Evolutionary conservation across 139 green algal species (phyloP).

Genomic region (Prasinococcaceae sp.): DNA sequence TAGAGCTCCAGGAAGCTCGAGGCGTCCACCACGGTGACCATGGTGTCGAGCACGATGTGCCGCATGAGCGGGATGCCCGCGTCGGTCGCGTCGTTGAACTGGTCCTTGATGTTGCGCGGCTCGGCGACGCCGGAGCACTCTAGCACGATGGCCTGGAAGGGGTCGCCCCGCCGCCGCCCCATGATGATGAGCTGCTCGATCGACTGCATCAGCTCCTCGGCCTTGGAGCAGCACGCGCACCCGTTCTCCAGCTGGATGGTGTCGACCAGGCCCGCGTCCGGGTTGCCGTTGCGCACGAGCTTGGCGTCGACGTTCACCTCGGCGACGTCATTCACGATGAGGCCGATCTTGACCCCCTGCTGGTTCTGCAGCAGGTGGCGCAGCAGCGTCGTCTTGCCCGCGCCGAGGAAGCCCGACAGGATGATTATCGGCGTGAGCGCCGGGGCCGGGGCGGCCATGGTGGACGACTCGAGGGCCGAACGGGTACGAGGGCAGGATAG

Average conservation of each 20-base stretch:
- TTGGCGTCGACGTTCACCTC: constrained; percentile 87
- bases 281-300: constrained; percentile 53
- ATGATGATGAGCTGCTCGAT: constrained; percentile 70
- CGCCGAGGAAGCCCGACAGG: constrained; percentile 61
- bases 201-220: constrained; percentile 75
- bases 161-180: constrained; percentile 43
- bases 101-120: constrained; percentile 76
- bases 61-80: constrained; percentile 48
- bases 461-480: too few species aligned
- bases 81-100: constrained; percentile 59
- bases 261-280: constrained; percentile 55
- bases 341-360: constrained; percentile 65
- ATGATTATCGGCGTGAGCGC: too few species aligned
- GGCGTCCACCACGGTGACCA: constrained; percentile 72
- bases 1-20: constrained; percentile 67
- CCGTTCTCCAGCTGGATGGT: constrained; percentile 87
- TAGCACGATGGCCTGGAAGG: constrained; percentile 70
- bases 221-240: constrained; percentile 77
- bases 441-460: too few species aligned
- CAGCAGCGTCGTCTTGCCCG: constrained; percentile 83
- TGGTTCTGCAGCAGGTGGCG: constrained; percentile 70
- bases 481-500: too few species aligned
- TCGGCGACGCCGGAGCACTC: constrained; percentile 87
- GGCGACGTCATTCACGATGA: constrained; percentile 89
- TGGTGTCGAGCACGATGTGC: constrained; percentile 56